phyloP scores from a whole-genome alignment of 441 rosid species.

The Theobroma grandiflorum region DNA sequence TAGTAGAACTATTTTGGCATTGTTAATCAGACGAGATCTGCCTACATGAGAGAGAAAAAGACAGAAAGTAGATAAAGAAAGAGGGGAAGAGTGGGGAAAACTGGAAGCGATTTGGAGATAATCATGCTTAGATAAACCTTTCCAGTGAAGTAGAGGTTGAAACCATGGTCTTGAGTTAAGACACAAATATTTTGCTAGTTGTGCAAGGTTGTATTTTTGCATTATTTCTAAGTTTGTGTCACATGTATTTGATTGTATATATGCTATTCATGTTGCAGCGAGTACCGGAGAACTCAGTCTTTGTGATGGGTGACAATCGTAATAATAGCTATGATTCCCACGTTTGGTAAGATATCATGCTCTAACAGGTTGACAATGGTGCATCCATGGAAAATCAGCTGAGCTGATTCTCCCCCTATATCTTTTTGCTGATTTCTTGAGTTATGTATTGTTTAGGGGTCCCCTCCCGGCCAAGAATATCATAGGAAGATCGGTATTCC shows the following conservation, averaged over 20 bases:
- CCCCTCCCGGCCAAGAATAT: slow-evolving; percentile 90
- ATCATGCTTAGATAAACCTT: background rate
- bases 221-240: background rate
- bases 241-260: slow-evolving; percentile 7
- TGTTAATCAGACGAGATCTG: background rate
- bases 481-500: slow-evolving; percentile 87
- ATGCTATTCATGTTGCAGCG: slow-evolving; percentile 51
- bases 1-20: background rate
- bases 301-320: slow-evolving; percentile 98
- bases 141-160: background rate
- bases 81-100: background rate
- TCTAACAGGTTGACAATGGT: background rate
- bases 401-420: background rate
- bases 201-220: background rate
- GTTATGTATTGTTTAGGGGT: slow-evolving; percentile 61
- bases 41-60: background rate
- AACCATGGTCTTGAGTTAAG: background rate
- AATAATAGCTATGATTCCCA: slow-evolving; percentile 98
- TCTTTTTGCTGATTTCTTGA: background rate
- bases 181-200: background rate
- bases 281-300: slow-evolving; percentile 82
- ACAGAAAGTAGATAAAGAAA: background rate
- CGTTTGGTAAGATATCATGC: slow-evolving; percentile 64
- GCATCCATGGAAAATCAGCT: slow-evolving; percentile 11
- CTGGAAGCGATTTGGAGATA: background rate